Conservation (phyloP, 257 asterid species). For the Solanum piurae region DNA sequence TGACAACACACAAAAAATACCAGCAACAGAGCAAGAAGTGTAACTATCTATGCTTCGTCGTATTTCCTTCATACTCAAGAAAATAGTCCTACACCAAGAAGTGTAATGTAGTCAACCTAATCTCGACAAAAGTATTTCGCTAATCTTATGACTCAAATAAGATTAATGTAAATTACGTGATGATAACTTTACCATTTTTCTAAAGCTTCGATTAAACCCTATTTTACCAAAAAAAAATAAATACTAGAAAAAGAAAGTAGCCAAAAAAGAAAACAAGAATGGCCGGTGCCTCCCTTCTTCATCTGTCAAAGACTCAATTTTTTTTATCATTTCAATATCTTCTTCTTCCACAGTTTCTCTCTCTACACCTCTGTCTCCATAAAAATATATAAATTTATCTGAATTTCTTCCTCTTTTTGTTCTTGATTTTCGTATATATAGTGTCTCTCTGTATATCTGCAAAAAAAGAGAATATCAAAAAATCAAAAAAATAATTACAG, state of each 20-base stretch:
- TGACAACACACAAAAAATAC: too few relatives aligned
- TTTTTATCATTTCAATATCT: not conserved
- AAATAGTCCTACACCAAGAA: not conserved
- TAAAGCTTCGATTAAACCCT: not conserved
- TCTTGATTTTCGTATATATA: not conserved
- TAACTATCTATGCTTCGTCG: not conserved
- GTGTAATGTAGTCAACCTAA: not conserved
- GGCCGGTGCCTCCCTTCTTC: not conserved
- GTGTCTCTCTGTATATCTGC: not conserved
- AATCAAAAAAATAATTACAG: not conserved
- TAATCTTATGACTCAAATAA: not conserved
- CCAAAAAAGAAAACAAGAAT: not conserved
- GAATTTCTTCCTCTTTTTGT: not conserved
- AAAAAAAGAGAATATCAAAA: not conserved
- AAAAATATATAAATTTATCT: not conserved
- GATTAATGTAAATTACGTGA: not conserved
- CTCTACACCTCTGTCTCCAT: not conserved
- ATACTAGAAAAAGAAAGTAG: not conserved
- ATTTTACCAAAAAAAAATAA: not conserved
- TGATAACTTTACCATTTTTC: not conserved
- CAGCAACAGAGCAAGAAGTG: not conserved
- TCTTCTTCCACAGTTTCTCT: not conserved
- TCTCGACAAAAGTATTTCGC: not conserved
- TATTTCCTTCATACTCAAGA: not conserved
- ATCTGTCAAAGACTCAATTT: not conserved